Evolutionary conservation across 768 basidiomycete genomes (phyloP).

Genomic region (Thelephora ganbajun): DNA sequence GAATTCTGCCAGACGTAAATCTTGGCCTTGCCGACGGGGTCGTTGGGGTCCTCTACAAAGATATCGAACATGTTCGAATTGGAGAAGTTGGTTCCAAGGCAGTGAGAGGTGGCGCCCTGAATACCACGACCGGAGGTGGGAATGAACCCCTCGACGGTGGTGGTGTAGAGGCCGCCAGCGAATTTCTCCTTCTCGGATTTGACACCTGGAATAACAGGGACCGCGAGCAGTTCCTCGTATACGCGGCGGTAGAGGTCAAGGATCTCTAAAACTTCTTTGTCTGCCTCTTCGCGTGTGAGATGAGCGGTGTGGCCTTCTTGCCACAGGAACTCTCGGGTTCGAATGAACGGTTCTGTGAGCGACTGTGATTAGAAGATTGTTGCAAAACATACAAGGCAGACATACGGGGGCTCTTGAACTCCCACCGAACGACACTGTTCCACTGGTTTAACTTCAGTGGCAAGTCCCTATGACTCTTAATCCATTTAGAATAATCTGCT

Average conservation of each 20-base stretch:
- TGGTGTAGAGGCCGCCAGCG: conserved; percentile 95
- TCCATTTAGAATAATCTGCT: conserved; percentile 96
- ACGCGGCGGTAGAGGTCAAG: conserved; percentile 92
- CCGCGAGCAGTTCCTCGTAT: conserved; percentile 93
- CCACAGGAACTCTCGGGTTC: conserved; percentile 99
- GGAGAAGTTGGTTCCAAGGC: conserved; percentile 97
- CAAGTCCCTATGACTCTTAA: conserved; percentile 92
- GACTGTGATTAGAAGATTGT: not conserved
- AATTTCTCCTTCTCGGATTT: conserved; percentile 99
- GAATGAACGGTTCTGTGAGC: conserved; percentile 81
- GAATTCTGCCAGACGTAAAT: conserved; percentile 94
- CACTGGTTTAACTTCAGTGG: conserved; percentile 97
- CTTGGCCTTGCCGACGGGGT: conserved; percentile 52
- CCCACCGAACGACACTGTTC: conserved; percentile 99
- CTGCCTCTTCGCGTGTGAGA: conserved; percentile 81
- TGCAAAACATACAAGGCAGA: conserved; percentile 3
- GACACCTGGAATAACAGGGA: conserved; percentile 91
- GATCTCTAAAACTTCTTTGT: conserved; percentile 82
- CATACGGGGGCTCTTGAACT: conserved; percentile 96
- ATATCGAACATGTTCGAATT: conserved; percentile 96
- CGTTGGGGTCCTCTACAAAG: conserved; percentile 85
- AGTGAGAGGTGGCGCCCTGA: conserved; percentile 95
- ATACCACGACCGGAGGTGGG: conserved; percentile 95
- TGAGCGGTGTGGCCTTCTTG: conserved; percentile 98
- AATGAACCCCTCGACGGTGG: conserved; percentile 95